Base-by-base conservation (phyloP, 495 filamentous ascomycete species). In the Penicillium salamii region DNA sequence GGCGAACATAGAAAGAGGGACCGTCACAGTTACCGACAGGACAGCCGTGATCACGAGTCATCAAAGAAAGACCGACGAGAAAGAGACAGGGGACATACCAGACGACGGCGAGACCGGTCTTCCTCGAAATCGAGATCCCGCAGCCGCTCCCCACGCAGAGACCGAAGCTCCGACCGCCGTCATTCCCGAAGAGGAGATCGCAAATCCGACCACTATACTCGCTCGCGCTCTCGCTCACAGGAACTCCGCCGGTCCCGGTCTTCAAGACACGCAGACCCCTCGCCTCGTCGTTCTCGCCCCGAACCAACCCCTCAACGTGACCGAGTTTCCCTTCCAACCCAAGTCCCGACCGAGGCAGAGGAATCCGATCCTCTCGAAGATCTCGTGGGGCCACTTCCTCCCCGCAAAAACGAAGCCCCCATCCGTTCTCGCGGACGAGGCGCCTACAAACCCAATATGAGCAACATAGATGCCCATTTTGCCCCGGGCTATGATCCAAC, bases 401-500 rank as follows among this genome's bases (percentile, higher is more conserved):
- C 83, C 4, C 69, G 76, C 3, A n/a, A 54, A 13, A 39, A 46
- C n/a, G 42, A 52, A 12, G 46, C 44, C 2, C 61, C 70, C 17
- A 59, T 88, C 24, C 77, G 72, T 19, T 72, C 78, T 29, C 86
- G 91, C n/a, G 93, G 93, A 3, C 81, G 93, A n/a, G 91, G 92
- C 20, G 71, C 77, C 18, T 76, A 78, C 50, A 74, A 66, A 28
- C 58, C 66, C 24, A 66, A 59, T 15, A 70, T 78, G 15, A 85
- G 86, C 37, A 83, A 77, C 8, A 93, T 97, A 53, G 91, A 97
- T 53, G 67, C 78, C 9, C 88, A 88, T 41, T 98, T 97, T 61
- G 79, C 83, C 0, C 60, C 79, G 0, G 75, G 78, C 57, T 97
- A 96, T 64, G 85, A 97, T 51, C 91, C 92, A 0, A 68, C 72